Evolutionary conservation across 768 basidiomycete genomes (phyloP).

Genomic region (Leccinellum luteum): DNA sequence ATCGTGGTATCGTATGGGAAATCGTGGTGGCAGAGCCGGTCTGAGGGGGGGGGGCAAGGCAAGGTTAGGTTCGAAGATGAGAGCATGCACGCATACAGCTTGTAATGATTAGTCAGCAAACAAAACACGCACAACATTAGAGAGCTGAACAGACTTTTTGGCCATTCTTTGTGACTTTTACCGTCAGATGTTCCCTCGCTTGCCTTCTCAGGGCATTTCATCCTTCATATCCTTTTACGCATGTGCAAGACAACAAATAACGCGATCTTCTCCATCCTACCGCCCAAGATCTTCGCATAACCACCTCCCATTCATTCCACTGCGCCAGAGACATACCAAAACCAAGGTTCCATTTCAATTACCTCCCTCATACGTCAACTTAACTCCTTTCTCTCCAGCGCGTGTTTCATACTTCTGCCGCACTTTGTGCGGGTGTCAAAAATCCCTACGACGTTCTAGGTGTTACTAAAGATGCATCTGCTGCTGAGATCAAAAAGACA

Average conservation of each 20-base stretch:
- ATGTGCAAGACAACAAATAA: slow-evolving; percentile 42
- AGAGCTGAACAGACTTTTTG: background rate
- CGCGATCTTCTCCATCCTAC: slow-evolving; percentile 37
- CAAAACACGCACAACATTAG: slow-evolving; percentile 11
- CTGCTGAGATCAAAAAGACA: slow-evolving; percentile 93
- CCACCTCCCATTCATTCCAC: slow-evolving; percentile 15
- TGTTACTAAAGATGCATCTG: slow-evolving; percentile 75
- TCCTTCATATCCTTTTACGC: slow-evolving; percentile 57
- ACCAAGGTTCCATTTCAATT: slow-evolving; percentile 40
- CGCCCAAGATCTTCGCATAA: slow-evolving; percentile 37
- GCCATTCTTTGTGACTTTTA: background rate
- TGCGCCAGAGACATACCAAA: slow-evolving; percentile 17
- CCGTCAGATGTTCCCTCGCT: slow-evolving; percentile 49
- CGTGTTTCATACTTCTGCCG: slow-evolving; percentile 66
- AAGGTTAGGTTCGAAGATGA: background rate
- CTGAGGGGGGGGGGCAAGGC: too few relatives aligned
- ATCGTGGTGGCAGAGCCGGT: slow-evolving; percentile 66
- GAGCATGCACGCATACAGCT: background rate
- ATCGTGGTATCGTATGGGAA: slow-evolving; percentile 89
- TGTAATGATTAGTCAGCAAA: slow-evolving; percentile 23
- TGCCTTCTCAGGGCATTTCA: slow-evolving; percentile 47
- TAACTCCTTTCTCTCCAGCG: slow-evolving; percentile 49
- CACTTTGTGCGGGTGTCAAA: slow-evolving; percentile 53
- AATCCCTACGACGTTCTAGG: slow-evolving; percentile 93
- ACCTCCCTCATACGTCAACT: slow-evolving; percentile 6